These are phyloP conservation scores for Penicillium pancosmium DNA, from an alignment of 495 filamentous ascomycete species.

Conservation along the genomic window DNA sequence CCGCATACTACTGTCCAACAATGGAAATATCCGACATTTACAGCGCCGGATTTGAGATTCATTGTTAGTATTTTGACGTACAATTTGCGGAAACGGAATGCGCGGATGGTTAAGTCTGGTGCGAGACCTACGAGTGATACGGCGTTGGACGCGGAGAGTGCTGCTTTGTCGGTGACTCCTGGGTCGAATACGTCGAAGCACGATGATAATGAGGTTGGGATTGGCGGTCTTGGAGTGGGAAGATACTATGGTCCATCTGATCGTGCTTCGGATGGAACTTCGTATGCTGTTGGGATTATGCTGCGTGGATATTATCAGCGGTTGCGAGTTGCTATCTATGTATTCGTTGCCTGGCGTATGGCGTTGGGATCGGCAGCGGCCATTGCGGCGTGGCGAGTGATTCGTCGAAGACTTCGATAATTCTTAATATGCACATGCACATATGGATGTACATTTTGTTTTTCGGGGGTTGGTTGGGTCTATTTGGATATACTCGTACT, in stretches of 20 bases:
- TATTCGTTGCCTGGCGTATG: constrained; percentile 47
- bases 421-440: neutral
- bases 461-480: too few relatives aligned
- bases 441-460: too few relatives aligned
- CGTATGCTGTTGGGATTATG: constrained; percentile 61
- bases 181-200: constrained; percentile 13
- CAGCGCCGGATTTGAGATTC: constrained; percentile 62
- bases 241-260: constrained; percentile 43
- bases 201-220: constrained; percentile 47
- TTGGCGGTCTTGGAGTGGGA: constrained; percentile 50
- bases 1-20: constrained; percentile 61
- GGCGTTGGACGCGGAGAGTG: constrained; percentile 45
- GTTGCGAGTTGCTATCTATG: constrained; percentile 59
- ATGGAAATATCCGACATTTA: constrained; percentile 77
- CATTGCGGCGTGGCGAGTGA: constrained; percentile 34
- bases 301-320: constrained; percentile 71
- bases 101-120: constrained; percentile 41
- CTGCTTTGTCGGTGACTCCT: constrained; percentile 41
- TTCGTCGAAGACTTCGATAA: constrained; percentile 20
- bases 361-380: constrained; percentile 36
- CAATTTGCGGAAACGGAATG: constrained; percentile 60
- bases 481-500: too few relatives aligned
- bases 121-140: constrained; percentile 39
- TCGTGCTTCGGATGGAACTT: constrained; percentile 28
- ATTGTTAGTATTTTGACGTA: constrained; percentile 65